Percentiles rank a stretch among this genome's conserved stretches.
Evolutionary conservation across 345 rosid species (phyloP).

Genomic region (Camelina hispida): DNA sequence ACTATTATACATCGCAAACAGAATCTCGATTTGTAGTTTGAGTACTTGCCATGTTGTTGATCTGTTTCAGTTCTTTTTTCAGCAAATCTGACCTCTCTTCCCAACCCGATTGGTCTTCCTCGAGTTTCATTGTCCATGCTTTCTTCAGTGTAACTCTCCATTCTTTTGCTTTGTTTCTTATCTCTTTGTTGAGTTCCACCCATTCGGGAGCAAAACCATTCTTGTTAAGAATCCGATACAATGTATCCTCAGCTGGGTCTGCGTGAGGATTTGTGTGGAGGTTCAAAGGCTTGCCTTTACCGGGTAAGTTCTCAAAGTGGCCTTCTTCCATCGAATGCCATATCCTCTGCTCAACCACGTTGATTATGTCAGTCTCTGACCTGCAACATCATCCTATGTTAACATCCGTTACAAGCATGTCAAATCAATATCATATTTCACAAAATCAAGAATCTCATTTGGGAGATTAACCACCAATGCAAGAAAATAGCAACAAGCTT

Average conservation of each 20-base stretch:
- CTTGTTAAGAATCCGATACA: conserved; percentile 80
- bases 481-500: neutral
- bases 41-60: conserved; percentile 69
- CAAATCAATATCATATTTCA: neutral
- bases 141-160: conserved; percentile 76
- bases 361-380: conserved; percentile 85
- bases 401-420: conserved; percentile 5
- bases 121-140: conserved; percentile 64
- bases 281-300: conserved; percentile 90
- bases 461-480: neutral
- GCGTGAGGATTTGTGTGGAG: conserved; percentile 71
- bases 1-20: neutral
- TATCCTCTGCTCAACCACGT: conserved; percentile 89
- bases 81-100: conserved; percentile 50
- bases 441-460: neutral
- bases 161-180: conserved; percentile 57
- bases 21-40: conserved; percentile 7
- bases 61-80: conserved; percentile 62
- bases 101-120: conserved; percentile 62
- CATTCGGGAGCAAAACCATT: conserved; percentile 91
- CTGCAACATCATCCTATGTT: conserved; percentile 46
- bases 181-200: conserved; percentile 92
- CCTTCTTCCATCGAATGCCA: conserved; percentile 99
- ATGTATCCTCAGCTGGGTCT: conserved; percentile 89
- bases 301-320: conserved; percentile 87